Conservation (phyloP, 345 rosid species). For the Crucihimalaya himalaica region DNA sequence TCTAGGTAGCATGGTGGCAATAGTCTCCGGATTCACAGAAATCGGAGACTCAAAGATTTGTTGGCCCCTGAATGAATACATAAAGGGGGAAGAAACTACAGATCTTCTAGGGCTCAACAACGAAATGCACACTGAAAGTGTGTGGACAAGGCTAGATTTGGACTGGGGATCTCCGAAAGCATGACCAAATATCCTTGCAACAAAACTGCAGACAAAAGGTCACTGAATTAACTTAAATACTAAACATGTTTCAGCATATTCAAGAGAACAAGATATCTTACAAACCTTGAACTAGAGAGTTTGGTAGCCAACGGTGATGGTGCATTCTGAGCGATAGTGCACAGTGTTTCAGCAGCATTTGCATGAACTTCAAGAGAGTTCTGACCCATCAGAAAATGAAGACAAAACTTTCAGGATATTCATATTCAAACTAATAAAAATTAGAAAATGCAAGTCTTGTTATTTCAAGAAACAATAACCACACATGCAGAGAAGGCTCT, state of each 20-base stretch:
- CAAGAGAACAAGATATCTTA: constrained; percentile 1
- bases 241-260: not conserved
- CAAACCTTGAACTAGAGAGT: constrained; percentile 88
- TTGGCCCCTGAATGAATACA: constrained; percentile 84
- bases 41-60: constrained; percentile 80
- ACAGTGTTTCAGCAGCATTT: constrained; percentile 89
- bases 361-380: constrained; percentile 83
- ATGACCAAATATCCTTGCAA: constrained; percentile 88
- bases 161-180: constrained; percentile 90
- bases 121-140: constrained; percentile 97
- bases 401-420: not conserved
- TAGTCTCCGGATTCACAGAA: constrained; percentile 84
- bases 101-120: constrained; percentile 92
- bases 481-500: not conserved
- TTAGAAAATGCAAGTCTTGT: not conserved
- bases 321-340: constrained; percentile 85
- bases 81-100: constrained; percentile 66
- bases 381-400: constrained; percentile 43
- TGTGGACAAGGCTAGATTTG: constrained; percentile 88
- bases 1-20: constrained; percentile 90
- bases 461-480: constrained; percentile 14
- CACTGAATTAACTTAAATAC: constrained; percentile 12
- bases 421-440: constrained; percentile 10
- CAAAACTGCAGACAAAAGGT: constrained; percentile 60
- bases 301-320: constrained; percentile 89